Conservation (phyloP, 192 early-diverging fungal genomes). For the Endogone sp. region DNA sequence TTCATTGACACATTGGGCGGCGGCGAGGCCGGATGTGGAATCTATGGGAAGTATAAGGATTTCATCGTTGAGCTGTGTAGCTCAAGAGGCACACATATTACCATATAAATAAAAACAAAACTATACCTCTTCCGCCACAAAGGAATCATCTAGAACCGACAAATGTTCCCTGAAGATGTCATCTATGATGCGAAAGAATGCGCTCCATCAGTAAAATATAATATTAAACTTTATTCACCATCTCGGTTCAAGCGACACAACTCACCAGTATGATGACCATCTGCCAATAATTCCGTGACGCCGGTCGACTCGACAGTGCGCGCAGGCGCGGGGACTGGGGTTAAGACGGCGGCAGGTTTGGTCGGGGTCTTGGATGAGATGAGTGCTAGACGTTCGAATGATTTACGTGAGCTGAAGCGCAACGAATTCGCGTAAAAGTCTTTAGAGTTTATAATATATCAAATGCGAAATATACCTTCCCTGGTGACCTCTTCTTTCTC, state of each 20-base stretch:
- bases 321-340: background rate
- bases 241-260: background rate
- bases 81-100: too few species aligned
- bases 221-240: background rate
- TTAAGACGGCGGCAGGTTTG: background rate
- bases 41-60: background rate
- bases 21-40: background rate
- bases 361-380: background rate
- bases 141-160: conserved; percentile 7
- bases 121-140: conserved; percentile 4
- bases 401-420: background rate
- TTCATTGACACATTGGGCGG: conserved; percentile 12
- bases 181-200: background rate
- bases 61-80: too few species aligned
- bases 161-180: conserved; percentile 10
- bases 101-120: too few species aligned
- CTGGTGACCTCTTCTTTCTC: background rate
- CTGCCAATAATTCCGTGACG: background rate
- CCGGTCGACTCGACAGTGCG: background rate
- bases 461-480: background rate
- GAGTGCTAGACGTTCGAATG: background rate
- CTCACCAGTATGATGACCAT: background rate
- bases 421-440: too few species aligned
- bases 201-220: background rate
- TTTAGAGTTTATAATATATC: too few species aligned